Evolutionary conservation across 2,329 filamentous ascomycete species (phyloP).

Genomic region (Uncinocarpus reesii): DNA sequence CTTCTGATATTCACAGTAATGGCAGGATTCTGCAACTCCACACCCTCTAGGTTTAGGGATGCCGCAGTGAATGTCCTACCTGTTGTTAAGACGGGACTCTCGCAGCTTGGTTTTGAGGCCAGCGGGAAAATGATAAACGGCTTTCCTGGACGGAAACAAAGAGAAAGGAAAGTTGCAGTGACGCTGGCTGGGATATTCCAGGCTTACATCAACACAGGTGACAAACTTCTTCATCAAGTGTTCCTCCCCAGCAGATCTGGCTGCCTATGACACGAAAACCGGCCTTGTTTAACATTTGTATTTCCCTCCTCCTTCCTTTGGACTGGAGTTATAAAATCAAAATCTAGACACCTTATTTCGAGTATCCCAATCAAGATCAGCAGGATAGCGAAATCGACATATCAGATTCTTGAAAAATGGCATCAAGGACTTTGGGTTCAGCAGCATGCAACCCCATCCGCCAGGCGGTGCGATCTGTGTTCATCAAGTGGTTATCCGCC

Average conservation of each 20-base stretch:
- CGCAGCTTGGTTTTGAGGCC: too few relatives aligned
- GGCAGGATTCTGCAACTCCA: too few relatives aligned
- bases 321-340: not conserved
- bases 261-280: not conserved
- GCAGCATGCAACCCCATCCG: not conserved
- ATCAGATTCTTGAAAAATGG: not conserved
- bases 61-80: too few relatives aligned
- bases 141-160: too few relatives aligned
- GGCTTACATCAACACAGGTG: too few relatives aligned
- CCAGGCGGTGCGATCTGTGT: conserved; percentile 7
- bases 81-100: too few relatives aligned
- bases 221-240: not conserved
- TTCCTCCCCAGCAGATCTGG: not conserved
- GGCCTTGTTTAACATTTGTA: not conserved
- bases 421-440: not conserved
- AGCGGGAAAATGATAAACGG: too few relatives aligned
- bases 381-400: not conserved
- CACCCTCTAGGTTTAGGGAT: too few relatives aligned
- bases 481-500: conserved; percentile 2
- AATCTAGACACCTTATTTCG: not conserved
- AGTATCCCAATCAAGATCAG: too few relatives aligned
- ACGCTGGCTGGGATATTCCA: too few relatives aligned
- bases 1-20: too few relatives aligned
- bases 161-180: too few relatives aligned
- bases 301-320: not conserved